Base-by-base conservation (phyloP, 164 flowering plant species). In the Chimonanthus salicifolius region DNA sequence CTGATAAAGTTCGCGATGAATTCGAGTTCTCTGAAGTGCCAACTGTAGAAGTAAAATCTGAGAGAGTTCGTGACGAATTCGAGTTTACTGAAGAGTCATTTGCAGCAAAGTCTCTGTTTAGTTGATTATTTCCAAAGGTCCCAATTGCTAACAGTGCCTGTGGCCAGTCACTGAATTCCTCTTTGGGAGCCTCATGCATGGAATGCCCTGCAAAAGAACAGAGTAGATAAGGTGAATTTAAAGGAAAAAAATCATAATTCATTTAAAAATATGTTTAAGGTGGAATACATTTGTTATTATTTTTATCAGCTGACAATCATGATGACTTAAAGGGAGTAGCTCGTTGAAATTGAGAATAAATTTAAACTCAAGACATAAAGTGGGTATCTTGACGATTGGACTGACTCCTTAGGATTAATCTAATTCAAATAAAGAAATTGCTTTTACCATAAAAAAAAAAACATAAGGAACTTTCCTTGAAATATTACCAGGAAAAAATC, bases 91-190 rank as follows among this genome's bases (percentile, higher is more conserved):
- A 21, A 3, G 47, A 21, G 15, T 74, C 80, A 20, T 50, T 50
- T 46, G 33, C 75, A 47, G 74, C 80, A 33, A 74, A 51, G 0
- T 76, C 81, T 67, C 84, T 82, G 51, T 74, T 84, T 9, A 83
- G 3, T 11, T 83, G 83, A 15, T 73, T 87, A 77, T 84, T 88
- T 1, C 95, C 94, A 54, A 94, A 91, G 6, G 98, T 94, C 20
- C 98, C 98, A 8, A 94, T 94, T 43, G 98, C 83, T 16, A 92
- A 85, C 68, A 94, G 71, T 13, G 85, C 92, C 45, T 88, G 86
- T 46, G 96, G 98, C 98, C 98, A 94, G 67, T 92, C 98, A 69
- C 85, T 88, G 80, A 90, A 91, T 71, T 94, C 95, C 73, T 90
- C 97, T 47, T 82, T 86, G 58, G 65, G 58, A 71, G 82, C 64